A percentile compares a stretch with the other conserved stretches of the same genome.
phyloP scores from a whole-genome alignment of 768 basidiomycete genomes.

The Rhizopogon vesiculosus region DNA sequence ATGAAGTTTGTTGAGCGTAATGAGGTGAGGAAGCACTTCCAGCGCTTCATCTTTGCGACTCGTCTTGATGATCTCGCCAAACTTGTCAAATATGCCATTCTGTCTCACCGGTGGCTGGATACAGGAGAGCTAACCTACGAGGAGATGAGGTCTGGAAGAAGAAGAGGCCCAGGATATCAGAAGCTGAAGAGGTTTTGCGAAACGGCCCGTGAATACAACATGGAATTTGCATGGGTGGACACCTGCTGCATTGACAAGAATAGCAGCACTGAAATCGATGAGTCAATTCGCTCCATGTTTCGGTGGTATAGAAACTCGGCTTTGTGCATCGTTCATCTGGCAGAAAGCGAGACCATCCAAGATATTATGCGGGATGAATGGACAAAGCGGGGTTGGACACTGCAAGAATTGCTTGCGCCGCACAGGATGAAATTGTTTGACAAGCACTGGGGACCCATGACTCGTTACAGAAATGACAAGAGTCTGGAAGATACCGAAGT shows the following conservation, averaged over 20 bases:
- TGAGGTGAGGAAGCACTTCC: no score
- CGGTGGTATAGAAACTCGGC: slow-evolving; percentile 9
- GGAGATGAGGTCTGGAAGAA: no score
- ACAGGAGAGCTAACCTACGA: background rate
- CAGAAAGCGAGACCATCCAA: background rate
- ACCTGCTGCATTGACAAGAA: slow-evolving; percentile 9
- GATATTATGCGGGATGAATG: background rate
- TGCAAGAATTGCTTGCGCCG: slow-evolving; percentile 3
- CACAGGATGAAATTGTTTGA: slow-evolving; percentile 1
- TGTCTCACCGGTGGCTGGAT: background rate
- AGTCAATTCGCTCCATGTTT: slow-evolving; percentile 12
- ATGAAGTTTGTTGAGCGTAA: background rate
- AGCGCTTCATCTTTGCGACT: no score
- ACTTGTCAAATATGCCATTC: background rate
- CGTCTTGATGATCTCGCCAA: background rate
- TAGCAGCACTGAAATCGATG: slow-evolving; percentile 9
- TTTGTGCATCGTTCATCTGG: slow-evolving; percentile 6
- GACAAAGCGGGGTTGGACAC: slow-evolving; percentile 1
- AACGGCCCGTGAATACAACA: background rate
- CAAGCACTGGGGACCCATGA: background rate
- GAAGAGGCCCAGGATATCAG: background rate
- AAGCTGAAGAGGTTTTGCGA: background rate
- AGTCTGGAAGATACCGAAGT: no score
- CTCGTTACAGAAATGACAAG: no score
- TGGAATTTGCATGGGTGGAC: slow-evolving; percentile 3